phyloP scores from a whole-genome alignment of 805 yeast genomes.

The Candida pini region DNA sequence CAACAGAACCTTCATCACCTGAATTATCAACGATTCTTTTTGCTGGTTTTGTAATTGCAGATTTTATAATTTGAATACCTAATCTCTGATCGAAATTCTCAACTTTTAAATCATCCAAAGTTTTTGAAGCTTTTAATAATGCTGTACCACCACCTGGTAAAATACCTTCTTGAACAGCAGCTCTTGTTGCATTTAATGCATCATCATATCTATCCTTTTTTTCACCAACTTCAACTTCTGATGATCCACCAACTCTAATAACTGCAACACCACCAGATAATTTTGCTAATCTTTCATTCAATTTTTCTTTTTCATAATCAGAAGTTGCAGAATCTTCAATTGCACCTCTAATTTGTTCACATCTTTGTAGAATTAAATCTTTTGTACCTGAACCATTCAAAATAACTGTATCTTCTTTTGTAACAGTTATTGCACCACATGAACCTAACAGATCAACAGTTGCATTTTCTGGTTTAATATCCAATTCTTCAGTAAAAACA shows the following conservation, averaged over 20 bases:
- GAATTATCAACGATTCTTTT: constrained; percentile 94
- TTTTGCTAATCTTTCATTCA: constrained; percentile 96
- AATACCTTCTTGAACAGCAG: constrained; percentile 98
- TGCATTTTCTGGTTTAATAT: constrained; percentile 92
- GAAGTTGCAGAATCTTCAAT: constrained; percentile 68
- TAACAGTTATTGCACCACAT: constrained; percentile 84
- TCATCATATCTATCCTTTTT: constrained; percentile 99
- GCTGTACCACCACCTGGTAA: constrained; percentile 99
- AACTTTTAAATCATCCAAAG: constrained; percentile 64
- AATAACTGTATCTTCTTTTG: constrained; percentile 93
- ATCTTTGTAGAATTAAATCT: constrained; percentile 74
- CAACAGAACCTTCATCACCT: constrained; percentile 95
- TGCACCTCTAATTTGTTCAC: constrained; percentile 87
- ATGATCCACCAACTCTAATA: constrained; percentile 92
- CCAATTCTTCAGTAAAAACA: constrained; percentile 86
- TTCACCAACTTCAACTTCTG: constrained; percentile 98
- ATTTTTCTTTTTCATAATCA: constrained; percentile 93
- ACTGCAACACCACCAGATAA: constrained; percentile 98
- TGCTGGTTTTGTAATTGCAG: constrained; percentile 94
- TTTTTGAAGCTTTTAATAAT: constrained; percentile 80
- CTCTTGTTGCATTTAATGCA: constrained; percentile 97
- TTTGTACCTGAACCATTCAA: constrained; percentile 89
- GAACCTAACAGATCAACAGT: constrained; percentile 86
- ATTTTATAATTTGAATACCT: constrained; percentile 89
- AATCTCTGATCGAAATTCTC: constrained; percentile 93